Evolutionary conservation across 345 rosid genomes (phyloP), one percentile per base, ranked within the genome.

Genomic region (Kandelia obovata): DNA sequence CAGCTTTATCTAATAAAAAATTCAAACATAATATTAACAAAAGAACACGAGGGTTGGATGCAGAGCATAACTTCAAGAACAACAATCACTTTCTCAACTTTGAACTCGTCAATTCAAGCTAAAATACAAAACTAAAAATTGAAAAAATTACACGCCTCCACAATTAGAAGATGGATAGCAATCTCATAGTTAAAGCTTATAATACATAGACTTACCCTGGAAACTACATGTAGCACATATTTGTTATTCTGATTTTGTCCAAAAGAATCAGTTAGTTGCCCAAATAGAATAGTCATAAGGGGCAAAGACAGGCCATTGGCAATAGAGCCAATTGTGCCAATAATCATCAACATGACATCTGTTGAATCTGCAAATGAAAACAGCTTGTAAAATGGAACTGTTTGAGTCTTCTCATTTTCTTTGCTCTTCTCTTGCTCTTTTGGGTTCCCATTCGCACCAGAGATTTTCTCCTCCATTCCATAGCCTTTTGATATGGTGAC

Each of bases 221-320:
- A 81, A 65, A 93, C 79, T 7, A 64, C 75, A 25, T 27, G 27
- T 4, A 92, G 71, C 8, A 84, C 80, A 34, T 80, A 67, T 5
- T 53, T 60, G 64, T 58, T 70, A 49, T 56, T 70, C 83, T 86
- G 89, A 79, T 88, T 93, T 62, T 76, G 35, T 65, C 96, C 97
- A 37, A 81, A 93, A 70, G 96, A 74, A 80, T 93, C 72, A 20
- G 59, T 21, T 11, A 87, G 63, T 27, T 93, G 86, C 63, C 98
- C 98, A 7, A 93, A 87, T 16, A 93, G 68, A 34, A 93, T 16
- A 8, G 98, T 81, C 98, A 93, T 91, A 4, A 91, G 43, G 52
- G 98, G 98, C 80, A 89, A 62, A 47, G 77, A 75, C 1, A 87
- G 16, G 46, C 98, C 98, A 60, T 93, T 91, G 8, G 83, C 96